A percentile compares a stretch with the other conserved stretches of the same genome.
Conservation (phyloP, 2,329 filamentous ascomycete genomes). For the Colletotrichum camelliae region DNA sequence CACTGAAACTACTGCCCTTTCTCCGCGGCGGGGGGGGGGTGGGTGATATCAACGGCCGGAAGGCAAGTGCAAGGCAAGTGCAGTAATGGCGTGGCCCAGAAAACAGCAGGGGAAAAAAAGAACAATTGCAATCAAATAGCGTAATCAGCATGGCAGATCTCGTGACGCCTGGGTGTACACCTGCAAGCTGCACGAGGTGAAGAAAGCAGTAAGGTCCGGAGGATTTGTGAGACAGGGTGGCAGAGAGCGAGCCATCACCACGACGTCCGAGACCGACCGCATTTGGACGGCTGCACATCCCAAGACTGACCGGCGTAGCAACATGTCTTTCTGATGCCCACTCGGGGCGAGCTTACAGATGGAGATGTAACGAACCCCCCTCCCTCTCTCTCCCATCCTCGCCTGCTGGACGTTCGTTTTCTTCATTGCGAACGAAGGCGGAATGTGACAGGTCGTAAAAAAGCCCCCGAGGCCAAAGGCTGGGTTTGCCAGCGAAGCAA, state of each 20-base stretch:
- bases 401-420: background rate
- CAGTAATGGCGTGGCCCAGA: background rate
- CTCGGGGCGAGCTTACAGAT: background rate
- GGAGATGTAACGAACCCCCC: background rate
- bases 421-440: background rate
- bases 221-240: slow-evolving; percentile 9
- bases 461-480: background rate
- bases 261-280: background rate
- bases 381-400: background rate
- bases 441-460: slow-evolving; percentile 12
- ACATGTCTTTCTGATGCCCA: slow-evolving; percentile 2
- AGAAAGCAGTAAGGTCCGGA: slow-evolving; percentile 19
- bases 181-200: slow-evolving; percentile 18
- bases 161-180: slow-evolving; percentile 1
- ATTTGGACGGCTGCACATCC: slow-evolving; percentile 10
- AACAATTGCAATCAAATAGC: background rate
- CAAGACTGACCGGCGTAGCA: slow-evolving; percentile 15
- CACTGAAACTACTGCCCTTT: background rate
- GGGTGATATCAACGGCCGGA: background rate
- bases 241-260: background rate
- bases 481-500: slow-evolving; percentile 14
- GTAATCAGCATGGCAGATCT: background rate
- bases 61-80: background rate
- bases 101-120: background rate
- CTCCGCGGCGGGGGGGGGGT: background rate